These are phyloP conservation scores for Abelmoschus esculentus DNA, from an alignment of 345 rosid species.

Conservation along the genomic window DNA sequence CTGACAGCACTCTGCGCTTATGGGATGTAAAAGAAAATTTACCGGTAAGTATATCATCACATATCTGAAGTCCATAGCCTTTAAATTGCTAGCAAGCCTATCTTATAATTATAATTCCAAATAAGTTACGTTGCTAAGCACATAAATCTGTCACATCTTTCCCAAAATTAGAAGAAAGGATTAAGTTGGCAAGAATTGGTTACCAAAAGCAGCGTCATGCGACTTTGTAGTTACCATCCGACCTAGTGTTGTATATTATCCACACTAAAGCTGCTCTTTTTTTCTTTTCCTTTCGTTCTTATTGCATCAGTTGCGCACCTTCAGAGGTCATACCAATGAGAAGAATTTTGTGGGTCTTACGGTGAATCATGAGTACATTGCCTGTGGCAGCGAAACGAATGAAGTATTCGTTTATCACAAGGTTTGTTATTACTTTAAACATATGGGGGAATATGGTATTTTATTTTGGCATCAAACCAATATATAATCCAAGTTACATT, in stretches of 20 bases:
- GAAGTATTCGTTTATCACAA: constrained; percentile 95
- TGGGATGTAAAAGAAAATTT: constrained; percentile 92
- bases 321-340: constrained; percentile 87
- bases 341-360: constrained; percentile 92
- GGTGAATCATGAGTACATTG: constrained; percentile 68
- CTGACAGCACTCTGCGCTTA: constrained; percentile 81
- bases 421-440: constrained; percentile 25
- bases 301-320: constrained; percentile 59
- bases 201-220: background rate
- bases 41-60: constrained; percentile 39
- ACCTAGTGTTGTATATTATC: background rate
- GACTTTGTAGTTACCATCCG: background rate
- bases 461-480: background rate
- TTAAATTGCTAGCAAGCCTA: background rate
- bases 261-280: background rate
- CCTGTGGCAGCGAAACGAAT: constrained; percentile 93
- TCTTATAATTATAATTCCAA: background rate
- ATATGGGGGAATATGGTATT: background rate
- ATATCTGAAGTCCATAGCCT: background rate
- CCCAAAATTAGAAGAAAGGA: no score
- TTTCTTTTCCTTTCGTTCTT: background rate
- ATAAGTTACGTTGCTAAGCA: background rate
- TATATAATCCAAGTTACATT: background rate
- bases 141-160: no score
- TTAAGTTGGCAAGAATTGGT: no score